Evolutionary conservation across 306 rosid genomes (phyloP).

Genomic region (Potentilla sterilis): DNA sequence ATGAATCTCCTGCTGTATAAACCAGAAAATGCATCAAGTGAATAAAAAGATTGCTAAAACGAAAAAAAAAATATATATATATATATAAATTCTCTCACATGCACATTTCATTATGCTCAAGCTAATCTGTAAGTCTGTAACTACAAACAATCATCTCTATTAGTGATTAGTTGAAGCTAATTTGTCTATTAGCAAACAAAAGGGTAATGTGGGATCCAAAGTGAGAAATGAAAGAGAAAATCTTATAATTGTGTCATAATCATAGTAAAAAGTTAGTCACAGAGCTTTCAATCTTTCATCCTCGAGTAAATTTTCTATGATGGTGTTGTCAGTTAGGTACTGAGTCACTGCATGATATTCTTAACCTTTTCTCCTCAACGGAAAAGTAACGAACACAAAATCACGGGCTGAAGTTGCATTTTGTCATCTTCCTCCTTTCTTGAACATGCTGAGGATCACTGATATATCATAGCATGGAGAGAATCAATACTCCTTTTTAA

Average conservation of each 20-base stretch:
- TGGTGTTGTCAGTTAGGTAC: slow-evolving; percentile 19
- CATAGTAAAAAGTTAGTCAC: neutral
- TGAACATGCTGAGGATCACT: slow-evolving; percentile 18
- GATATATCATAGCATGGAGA: slow-evolving; percentile 15
- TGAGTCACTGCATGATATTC: slow-evolving; percentile 3
- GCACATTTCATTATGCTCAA: neutral
- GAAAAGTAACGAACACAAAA: slow-evolving; percentile 33
- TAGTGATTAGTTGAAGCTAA: neutral
- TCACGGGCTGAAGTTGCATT: slow-evolving; percentile 68
- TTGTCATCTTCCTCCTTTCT: slow-evolving; percentile 49
- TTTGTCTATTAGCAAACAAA: neutral
- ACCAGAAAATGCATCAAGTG: neutral
- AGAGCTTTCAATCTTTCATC: neutral
- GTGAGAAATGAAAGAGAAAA: neutral
- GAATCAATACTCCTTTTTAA: slow-evolving; percentile 11
- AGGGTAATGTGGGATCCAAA: neutral
- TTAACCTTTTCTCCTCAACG: neutral
- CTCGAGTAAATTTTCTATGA: neutral
- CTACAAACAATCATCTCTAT: neutral
- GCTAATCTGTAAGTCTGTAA: neutral
- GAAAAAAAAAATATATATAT: neutral
- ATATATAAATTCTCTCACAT: neutral
- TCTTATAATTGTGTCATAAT: slow-evolving; percentile 2
- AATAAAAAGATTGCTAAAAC: neutral
- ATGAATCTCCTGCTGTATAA: neutral